A percentile compares a stretch with the other conserved stretches of the same genome.
phyloP scores from a whole-genome alignment of 2,329 filamentous ascomycete species.

The Zasmidium angulare region DNA sequence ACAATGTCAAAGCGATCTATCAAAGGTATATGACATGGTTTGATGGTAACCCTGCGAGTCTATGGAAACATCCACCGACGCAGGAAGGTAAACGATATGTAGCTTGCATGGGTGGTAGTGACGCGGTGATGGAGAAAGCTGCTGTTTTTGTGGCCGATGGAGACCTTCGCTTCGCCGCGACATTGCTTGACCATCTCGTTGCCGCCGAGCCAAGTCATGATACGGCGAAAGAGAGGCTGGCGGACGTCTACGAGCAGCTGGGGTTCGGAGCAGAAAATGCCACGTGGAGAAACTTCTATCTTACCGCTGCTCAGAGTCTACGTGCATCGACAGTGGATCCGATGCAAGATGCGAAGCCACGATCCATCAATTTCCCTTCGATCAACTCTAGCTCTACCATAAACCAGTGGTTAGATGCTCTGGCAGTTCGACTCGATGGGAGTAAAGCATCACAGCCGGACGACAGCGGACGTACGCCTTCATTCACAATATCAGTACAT shows the following conservation, averaged over 20 bases:
- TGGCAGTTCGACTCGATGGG: not conserved
- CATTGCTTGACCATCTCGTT: constrained; percentile 5
- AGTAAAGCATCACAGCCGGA: not conserved
- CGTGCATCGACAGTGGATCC: not conserved
- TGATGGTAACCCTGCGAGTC: constrained; percentile 10
- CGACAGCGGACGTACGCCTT: not conserved
- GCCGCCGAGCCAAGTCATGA: constrained; percentile 1
- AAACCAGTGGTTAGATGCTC: not conserved
- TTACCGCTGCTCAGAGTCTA: not conserved
- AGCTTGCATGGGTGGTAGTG: constrained; percentile 3
- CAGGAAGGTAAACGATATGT: constrained; percentile 7
- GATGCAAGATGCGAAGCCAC: no score
- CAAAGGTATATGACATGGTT: constrained; percentile 12
- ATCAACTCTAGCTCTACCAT: not conserved
- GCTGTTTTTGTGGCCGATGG: not conserved
- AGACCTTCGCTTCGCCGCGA: constrained; percentile 7
- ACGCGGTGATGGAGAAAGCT: not conserved
- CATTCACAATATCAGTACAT: constrained; percentile 1
- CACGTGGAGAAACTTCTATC: not conserved
- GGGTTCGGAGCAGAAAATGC: constrained; percentile 2
- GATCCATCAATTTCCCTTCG: not conserved
- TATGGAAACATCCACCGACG: constrained; percentile 7
- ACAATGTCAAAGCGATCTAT: constrained; percentile 12
- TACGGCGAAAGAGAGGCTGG: not conserved
- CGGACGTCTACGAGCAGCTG: constrained; percentile 1